Percentiles rank a stretch among this genome's conserved stretches.
These are phyloP conservation scores for Psilocybe azurescens DNA, from an alignment of 768 basidiomycete genomes.

Conservation along the genomic window DNA sequence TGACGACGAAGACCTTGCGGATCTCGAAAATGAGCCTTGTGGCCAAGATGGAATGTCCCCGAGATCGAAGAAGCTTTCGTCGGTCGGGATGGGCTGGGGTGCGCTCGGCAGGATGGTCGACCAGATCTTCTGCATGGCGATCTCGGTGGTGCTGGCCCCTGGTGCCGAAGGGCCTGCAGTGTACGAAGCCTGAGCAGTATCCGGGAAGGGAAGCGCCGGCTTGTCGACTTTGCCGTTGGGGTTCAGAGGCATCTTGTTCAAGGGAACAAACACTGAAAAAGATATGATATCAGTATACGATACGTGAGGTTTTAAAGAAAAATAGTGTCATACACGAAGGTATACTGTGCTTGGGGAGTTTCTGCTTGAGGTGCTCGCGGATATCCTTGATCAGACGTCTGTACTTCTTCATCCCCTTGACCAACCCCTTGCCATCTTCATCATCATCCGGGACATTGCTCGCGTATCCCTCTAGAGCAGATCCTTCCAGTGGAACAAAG, in stretches of 20 bases:
- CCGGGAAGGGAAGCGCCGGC: constrained; percentile 97
- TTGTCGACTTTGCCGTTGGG: constrained; percentile 99
- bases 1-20: constrained; percentile 87
- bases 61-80: constrained; percentile 98
- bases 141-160: constrained; percentile 72
- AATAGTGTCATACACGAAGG: constrained; percentile 70
- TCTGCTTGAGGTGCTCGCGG: constrained; percentile 94
- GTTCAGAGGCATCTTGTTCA: constrained; percentile 95
- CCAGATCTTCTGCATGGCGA: constrained; percentile 88
- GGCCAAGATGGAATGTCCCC: constrained; percentile 99
- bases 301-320: not conserved
- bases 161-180: constrained; percentile 45
- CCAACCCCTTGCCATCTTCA: constrained; percentile 62
- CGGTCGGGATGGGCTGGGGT: constrained; percentile 77
- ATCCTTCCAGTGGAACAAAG: constrained; percentile 86
- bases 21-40: constrained; percentile 97
- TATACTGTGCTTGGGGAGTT: constrained; percentile 92
- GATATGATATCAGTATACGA: constrained; percentile 5
- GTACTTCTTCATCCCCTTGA: constrained; percentile 84
- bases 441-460: constrained; percentile 67
- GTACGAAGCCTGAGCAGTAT: constrained; percentile 75
- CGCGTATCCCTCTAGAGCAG: constrained; percentile 68
- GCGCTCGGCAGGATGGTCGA: constrained; percentile 77
- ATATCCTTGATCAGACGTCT: constrained; percentile 91
- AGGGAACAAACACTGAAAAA: constrained; percentile 87